Evolutionary conservation across 2,329 filamentous ascomycete species (phyloP), one percentile per base, ranked within the genome.

Genomic region (Diaporthe sp.): DNA sequence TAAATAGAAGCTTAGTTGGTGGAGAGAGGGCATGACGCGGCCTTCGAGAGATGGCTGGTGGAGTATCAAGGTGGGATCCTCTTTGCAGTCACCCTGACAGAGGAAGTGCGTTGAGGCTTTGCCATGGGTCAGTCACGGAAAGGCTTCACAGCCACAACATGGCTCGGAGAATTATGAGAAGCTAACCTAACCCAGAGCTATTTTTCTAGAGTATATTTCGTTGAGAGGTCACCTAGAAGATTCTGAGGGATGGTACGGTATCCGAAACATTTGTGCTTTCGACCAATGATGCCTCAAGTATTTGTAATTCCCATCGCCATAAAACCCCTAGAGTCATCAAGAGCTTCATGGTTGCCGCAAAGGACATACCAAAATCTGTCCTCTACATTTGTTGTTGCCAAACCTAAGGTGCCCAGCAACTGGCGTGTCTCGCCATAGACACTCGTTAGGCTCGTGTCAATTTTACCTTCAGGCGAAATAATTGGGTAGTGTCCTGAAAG

Each of bases 251-350:
- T 25, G 19, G 54, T 35, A 4, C 10, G 7, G 28, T 33, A 57
- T 30, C 17, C 5, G 4, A 10, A 33, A 17, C 4, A 22, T n/a
- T 17, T 40, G 57, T 40, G 9, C 17, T 22, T 13, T n/a, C 13
- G 15, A 47, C 2, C 22, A 17, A 30, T 30, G 12, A 22, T 42
- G 7, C 19, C 38, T 45, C 8, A 8, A 19, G 25, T 30, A 22
- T 19, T 19, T 22, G 15, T n/a, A 45, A 22, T 7, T 45, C 12
- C 25, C 15, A 33, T 7, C 13, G 3, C 6, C 40, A 33, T 1
- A 2, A 7, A 8, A 0, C 19, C 10, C 9, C 25, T 1, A 33
- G 7, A 12, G 10, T 4, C 9, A 3, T 17, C 17, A 4, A 33
- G 40, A 12, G 28, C n/a, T 15, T n/a, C 12, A 7, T 8, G 13